A percentile compares a stretch with the other conserved stretches of the same genome.
Conservation (phyloP, 2,329 filamentous ascomycete genomes). For the Fusarium sarcochroum region DNA sequence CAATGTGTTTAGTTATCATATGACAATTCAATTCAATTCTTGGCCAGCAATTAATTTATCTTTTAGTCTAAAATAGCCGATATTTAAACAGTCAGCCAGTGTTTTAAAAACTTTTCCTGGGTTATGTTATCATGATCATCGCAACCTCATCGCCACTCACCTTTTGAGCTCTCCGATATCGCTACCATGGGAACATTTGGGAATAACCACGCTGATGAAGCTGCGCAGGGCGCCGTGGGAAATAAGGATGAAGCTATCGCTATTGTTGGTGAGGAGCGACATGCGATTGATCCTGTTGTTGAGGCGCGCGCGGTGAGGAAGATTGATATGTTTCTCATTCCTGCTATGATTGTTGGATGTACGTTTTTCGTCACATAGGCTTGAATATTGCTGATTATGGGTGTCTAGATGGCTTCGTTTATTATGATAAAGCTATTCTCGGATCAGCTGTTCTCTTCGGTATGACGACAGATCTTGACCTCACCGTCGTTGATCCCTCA, state of each 20-base stretch:
- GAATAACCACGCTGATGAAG: constrained; percentile 16
- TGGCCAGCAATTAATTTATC: not conserved
- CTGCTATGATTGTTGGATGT: constrained; percentile 73
- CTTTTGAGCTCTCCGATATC: not conserved
- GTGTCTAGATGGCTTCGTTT: constrained; percentile 59
- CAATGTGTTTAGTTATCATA: constrained; percentile 29
- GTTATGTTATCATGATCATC: not conserved
- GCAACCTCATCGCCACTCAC: constrained; percentile 12
- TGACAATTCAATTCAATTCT: constrained; percentile 21
- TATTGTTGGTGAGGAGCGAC: constrained; percentile 70
- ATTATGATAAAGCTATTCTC: constrained; percentile 75
- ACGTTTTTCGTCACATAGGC: constrained; percentile 15
- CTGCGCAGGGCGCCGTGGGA: constrained; percentile 18
- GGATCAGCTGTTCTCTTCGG: constrained; percentile 81
- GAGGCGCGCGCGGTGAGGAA: constrained; percentile 73
- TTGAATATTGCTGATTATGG: not conserved
- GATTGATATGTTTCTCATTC: constrained; percentile 77
- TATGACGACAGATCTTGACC: constrained; percentile 77
- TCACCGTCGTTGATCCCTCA: constrained; percentile 64
- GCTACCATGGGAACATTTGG: constrained; percentile 29
- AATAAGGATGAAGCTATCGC: constrained; percentile 58
- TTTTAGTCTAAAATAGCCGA: not conserved
- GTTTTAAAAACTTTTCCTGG: constrained; percentile 2
- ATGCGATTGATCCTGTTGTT: constrained; percentile 67
- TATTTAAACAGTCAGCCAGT: not conserved